Base-by-base conservation (phyloP, 495 filamentous ascomycete genomes). In the Penicillium lividum region DNA sequence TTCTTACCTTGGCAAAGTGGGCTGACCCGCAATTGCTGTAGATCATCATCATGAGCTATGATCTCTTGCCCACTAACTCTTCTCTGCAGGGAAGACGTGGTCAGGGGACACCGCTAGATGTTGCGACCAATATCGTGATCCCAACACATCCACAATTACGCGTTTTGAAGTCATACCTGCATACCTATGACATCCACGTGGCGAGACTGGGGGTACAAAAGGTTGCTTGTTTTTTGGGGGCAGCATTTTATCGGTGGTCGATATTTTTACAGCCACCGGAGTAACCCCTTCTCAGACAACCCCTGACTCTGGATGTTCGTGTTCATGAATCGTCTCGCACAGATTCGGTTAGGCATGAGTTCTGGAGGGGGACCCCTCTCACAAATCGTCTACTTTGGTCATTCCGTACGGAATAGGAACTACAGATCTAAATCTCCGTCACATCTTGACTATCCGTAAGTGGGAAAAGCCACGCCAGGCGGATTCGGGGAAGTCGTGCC, bases 31-130 rank as follows among this genome's bases (percentile, higher is more conserved):
- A 56, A 43, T 38, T n/a, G 3, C 9, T 25, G 57, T 60, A 49
- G 60, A 66, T 66, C 56, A 5, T 62, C 40, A 56, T 57, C 48
- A 27, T 56, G 13, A 31, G 11, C 40, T 50, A 31, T 15, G 56
- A 48, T 58, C 50, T 25, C 16, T n/a, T 16, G 38, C n/a, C 15
- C 38, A 40, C 13, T 40, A 11, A 38, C 11, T 34, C 48, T 34
- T 10, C 3, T 49, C 9, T 49, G 25, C 48, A 34, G 29, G 48
- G 48, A 33, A 4, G 28, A 34, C n/a, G 48, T 30, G 31, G 15
- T 10, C 25, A 15, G 16, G 5, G 28, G 46, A 49, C 46, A 49
- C 46, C 46, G 46, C 46, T 15, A 49, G 11, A 22, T 49, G 28
- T 16, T 49, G 46, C 28, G 13, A 49, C 46, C 46, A 49, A 28